Conservation (phyloP, 1,139 yeast species). For the Meyerozyma carpophila region DNA sequence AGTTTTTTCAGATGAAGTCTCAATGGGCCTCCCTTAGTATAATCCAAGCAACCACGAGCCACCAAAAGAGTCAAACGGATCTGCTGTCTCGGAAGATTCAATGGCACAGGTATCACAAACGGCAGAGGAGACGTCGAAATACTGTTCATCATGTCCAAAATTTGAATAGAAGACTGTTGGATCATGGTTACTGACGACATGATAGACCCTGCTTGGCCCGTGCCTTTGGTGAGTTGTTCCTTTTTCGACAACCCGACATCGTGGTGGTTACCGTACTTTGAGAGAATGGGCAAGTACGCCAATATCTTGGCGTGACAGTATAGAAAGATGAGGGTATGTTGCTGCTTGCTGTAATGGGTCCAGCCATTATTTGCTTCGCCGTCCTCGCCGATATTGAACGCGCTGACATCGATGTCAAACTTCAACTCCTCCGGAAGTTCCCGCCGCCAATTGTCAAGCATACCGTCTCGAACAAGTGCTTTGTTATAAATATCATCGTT, state of each 20-base stretch:
- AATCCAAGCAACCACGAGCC: conserved; percentile 76
- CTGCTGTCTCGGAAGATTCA: conserved; percentile 65
- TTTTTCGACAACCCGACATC: conserved; percentile 41
- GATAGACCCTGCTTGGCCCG: conserved; percentile 15
- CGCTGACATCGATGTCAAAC: conserved; percentile 66
- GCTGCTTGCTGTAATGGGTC: conserved; percentile 39
- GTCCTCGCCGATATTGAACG: conserved; percentile 40
- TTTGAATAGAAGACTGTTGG: conserved; percentile 69
- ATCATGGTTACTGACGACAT: conserved; percentile 58
- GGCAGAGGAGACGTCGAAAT: conserved; percentile 37
- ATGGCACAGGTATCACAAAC: conserved; percentile 54
- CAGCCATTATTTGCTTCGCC: conserved; percentile 29
- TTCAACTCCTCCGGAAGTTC: conserved; percentile 58
- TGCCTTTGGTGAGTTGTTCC: conserved; percentile 28
- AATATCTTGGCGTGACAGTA: conserved; percentile 78
- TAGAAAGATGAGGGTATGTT: conserved; percentile 55
- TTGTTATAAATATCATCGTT: conserved; percentile 28
- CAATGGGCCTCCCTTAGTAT: conserved; percentile 78
- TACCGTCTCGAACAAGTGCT: conserved; percentile 55
- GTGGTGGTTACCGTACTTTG: conserved; percentile 40
- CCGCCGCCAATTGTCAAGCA: conserved; percentile 74
- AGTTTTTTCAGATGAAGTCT: conserved; percentile 63
- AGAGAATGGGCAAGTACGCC: conserved; percentile 72
- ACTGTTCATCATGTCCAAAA: conserved; percentile 53
- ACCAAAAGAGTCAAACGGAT: conserved; percentile 65